These are phyloP conservation scores for Neurospora tetraspora DNA, from an alignment of 495 filamentous ascomycete species.

Conservation along the genomic window DNA sequence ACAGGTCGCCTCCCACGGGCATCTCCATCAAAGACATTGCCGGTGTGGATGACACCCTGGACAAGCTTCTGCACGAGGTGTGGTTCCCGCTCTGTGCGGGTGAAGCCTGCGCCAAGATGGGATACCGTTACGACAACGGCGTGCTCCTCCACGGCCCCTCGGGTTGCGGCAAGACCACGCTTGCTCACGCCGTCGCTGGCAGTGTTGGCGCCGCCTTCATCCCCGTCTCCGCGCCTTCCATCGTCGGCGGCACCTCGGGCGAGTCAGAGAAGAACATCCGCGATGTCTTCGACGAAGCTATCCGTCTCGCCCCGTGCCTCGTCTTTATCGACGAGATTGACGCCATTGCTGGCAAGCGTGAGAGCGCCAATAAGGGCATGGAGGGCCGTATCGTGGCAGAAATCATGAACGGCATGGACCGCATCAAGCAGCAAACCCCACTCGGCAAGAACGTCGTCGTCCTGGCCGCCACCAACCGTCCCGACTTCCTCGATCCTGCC, in stretches of 20 bases:
- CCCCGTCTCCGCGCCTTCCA: constrained; percentile 76
- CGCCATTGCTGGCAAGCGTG: constrained; percentile 87
- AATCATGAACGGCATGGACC: constrained; percentile 80
- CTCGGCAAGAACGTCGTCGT: constrained; percentile 85
- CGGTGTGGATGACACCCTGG: constrained; percentile 71
- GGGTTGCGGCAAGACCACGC: constrained; percentile 91
- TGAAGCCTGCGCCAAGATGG: constrained; percentile 43
- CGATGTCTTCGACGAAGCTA: constrained; percentile 85
- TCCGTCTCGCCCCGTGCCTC: constrained; percentile 77
- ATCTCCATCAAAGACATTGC: constrained; percentile 74
- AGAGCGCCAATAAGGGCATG: constrained; percentile 94
- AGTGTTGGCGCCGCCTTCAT: constrained; percentile 80
- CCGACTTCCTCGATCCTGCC: constrained; percentile 82
- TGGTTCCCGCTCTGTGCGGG: constrained; percentile 66
- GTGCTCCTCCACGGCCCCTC: constrained; percentile 88
- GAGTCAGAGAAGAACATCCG: constrained; percentile 92
- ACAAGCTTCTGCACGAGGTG: constrained; percentile 67
- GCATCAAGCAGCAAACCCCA: constrained; percentile 70
- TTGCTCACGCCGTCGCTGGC: constrained; percentile 83
- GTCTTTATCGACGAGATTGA: constrained; percentile 97
- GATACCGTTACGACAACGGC: constrained; percentile 71
- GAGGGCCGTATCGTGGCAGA: constrained; percentile 93
- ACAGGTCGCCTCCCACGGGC: constrained; percentile 64
- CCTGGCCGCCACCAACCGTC: constrained; percentile 85
- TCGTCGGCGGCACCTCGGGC: constrained; percentile 91